Conservation (phyloP, 805 yeast species). For the Sugiyamaella mastotermitis region DNA sequence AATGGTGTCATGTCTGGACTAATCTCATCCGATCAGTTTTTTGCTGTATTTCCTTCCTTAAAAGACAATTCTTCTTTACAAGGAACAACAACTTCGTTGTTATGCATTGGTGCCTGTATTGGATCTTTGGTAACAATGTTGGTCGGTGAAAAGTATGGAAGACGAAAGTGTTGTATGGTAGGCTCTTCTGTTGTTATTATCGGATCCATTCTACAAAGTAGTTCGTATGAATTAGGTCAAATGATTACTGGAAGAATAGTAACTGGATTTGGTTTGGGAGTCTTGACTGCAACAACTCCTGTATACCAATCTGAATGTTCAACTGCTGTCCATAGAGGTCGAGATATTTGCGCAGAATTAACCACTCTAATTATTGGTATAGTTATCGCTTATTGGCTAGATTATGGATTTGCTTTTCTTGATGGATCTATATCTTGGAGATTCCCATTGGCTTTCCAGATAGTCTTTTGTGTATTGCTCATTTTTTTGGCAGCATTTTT, state of each 20-base stretch:
- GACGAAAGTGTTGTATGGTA: conserved; percentile 1
- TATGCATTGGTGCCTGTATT: conserved; percentile 9
- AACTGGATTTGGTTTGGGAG: conserved; percentile 51
- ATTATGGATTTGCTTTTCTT: conserved; percentile 44
- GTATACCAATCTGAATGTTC: conserved; percentile 77
- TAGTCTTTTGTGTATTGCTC: conserved; percentile 45
- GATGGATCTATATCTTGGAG: conserved; percentile 50
- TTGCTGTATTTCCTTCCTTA: conserved; percentile 4
- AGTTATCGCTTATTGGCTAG: conserved; percentile 51
- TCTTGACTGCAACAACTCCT: conserved; percentile 74
- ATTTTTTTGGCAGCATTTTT: conserved; percentile 35
- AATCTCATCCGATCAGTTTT: conserved; percentile 43
- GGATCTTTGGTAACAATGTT: conserved; percentile 7
- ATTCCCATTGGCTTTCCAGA: conserved; percentile 53
- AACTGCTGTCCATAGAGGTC: conserved; percentile 55
- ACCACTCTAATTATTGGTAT: conserved; percentile 60
- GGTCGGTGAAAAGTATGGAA: conserved; percentile 12
- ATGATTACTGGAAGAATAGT: conserved; percentile 56
- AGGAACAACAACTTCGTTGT: conserved; percentile 5
- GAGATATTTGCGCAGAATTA: conserved; percentile 54
- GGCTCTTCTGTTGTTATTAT: conserved; percentile 19
- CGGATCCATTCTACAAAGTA: conserved; percentile 43
- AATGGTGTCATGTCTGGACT: conserved; percentile 80
- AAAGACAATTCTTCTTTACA: conserved; percentile 6
- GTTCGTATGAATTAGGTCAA: conserved; percentile 22